These are phyloP conservation scores for Cajanus cajan DNA, from an alignment of 306 rosid genomes.

Conservation along the genomic window DNA sequence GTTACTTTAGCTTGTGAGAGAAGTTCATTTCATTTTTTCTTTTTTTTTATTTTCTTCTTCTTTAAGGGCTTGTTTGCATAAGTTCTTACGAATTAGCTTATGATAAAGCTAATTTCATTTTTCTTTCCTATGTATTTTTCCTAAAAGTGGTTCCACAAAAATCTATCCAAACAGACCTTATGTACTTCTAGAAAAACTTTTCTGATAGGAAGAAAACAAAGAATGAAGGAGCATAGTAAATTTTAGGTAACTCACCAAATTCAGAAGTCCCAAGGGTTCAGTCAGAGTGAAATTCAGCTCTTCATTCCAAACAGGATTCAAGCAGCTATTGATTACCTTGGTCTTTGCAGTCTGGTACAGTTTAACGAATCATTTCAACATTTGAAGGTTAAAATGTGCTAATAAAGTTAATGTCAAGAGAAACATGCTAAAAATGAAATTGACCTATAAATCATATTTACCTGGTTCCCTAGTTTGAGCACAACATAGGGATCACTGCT, in stretches of 20 bases:
- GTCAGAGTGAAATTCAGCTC: constrained; percentile 71
- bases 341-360: constrained; percentile 84
- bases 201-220: not conserved
- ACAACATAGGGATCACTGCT: constrained; percentile 97
- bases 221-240: not conserved
- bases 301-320: constrained; percentile 98
- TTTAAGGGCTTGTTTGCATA: no score
- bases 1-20: no score
- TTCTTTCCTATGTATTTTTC: no score
- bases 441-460: constrained; percentile 3
- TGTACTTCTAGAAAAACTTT: no score
- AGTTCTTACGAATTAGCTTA: no score
- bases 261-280: constrained; percentile 66
- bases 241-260: constrained; percentile 58
- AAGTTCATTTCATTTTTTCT: no score
- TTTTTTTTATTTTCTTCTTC: no score
- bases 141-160: no score
- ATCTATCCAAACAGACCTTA: no score
- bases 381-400: not conserved
- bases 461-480: constrained; percentile 90
- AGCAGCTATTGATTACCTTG: constrained; percentile 87
- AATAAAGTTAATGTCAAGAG: constrained; percentile 15
- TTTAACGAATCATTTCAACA: constrained; percentile 11
- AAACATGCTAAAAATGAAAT: constrained; percentile 16
- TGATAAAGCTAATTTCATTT: no score